Evolutionary conservation across 1,139 yeast genomes (phyloP), one percentile per base, ranked within the genome.

Genomic region (Arxiozyma telluris): DNA sequence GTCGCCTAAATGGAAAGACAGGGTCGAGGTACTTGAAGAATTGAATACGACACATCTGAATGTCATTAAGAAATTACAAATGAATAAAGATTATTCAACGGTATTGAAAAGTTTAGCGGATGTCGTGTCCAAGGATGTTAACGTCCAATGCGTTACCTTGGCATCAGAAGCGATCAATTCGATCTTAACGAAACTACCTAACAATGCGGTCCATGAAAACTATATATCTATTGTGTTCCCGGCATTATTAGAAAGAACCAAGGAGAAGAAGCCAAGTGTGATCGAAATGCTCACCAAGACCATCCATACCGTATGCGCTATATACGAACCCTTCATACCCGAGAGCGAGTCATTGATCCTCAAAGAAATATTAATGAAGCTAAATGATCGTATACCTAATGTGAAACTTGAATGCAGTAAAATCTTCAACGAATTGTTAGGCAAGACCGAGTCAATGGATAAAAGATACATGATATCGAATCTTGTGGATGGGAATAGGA

Each of bases 1-100:
- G 1, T 83, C 91, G 0, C 59, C 83, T 0, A 83, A 85, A 62
- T 93, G 98, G 98, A 90, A 91, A 66, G 98, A 90, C 54, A 78
- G 98, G 60, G 90, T 87, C 55, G 97, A 87, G 60, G 90, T 79
- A 0, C 74, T 94, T 57, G 95, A 89, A 53, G 90, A 84, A 59
- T 79, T 85, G 1, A 71, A 62, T 55, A 62, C 75, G 34, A 76
- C 76, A 6, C 71, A 75, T 12, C 73, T 89, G 48, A 71, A 73
- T 1, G 62, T 60, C 50, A 76, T 73, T 4, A 72, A 81, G 46
- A 79, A 76, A 57, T 68, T 81, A 52, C 73, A 68, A 49, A 49
- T 55, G 25, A 71, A 77, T 25, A 80, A 80, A n/a, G 96, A 91
- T 65, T 43, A 46, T 49, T 90, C 84, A 66, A 63, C 78, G 5